These are phyloP conservation scores for Casuarina equisetifolia DNA, from an alignment of 306 rosid species.

Conservation along the genomic window DNA sequence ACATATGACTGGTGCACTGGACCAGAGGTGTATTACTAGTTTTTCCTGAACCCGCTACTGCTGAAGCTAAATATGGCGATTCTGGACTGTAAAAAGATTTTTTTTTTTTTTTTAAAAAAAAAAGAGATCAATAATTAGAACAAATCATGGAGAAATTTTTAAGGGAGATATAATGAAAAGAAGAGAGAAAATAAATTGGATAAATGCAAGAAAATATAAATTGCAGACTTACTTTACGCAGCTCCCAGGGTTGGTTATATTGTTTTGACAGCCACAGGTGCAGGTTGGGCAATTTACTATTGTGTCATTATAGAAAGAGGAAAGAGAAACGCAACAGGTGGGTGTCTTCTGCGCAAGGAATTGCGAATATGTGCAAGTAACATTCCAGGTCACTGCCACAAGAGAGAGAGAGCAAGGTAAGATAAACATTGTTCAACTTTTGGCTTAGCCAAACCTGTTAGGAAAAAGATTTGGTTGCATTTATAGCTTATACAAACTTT, in stretches of 20 bases:
- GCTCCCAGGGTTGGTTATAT: conserved; percentile 60
- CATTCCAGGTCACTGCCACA: conserved; percentile 94
- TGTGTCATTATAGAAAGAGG: conserved; percentile 90
- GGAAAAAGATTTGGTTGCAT: background rate
- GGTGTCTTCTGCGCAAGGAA: conserved; percentile 98
- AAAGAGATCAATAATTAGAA: conserved; percentile 12
- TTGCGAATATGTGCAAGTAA: conserved; percentile 96
- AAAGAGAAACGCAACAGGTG: conserved; percentile 95
- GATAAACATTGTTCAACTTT: conserved; percentile 17
- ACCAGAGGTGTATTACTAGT: conserved; percentile 60
- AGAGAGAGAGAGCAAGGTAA: conserved; percentile 21
- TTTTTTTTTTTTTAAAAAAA: background rate
- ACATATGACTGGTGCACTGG: conserved; percentile 94
- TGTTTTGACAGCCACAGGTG: conserved; percentile 91
- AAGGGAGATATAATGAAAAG: background rate
- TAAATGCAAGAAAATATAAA: conserved; percentile 19
- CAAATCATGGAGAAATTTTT: conserved; percentile 10
- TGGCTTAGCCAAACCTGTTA: background rate
- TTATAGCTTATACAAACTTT: background rate
- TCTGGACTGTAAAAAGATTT: conserved; percentile 49
- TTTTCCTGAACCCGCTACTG: conserved; percentile 59
- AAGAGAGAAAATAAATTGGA: background rate
- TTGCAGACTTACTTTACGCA: conserved; percentile 69
- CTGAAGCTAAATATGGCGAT: conserved; percentile 73
- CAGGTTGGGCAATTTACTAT: conserved; percentile 93